Percentiles rank a stretch among this genome's conserved stretches.
These are phyloP conservation scores for Calendula officinalis DNA, from an alignment of 129 eudicot genomes.

Conservation along the genomic window DNA sequence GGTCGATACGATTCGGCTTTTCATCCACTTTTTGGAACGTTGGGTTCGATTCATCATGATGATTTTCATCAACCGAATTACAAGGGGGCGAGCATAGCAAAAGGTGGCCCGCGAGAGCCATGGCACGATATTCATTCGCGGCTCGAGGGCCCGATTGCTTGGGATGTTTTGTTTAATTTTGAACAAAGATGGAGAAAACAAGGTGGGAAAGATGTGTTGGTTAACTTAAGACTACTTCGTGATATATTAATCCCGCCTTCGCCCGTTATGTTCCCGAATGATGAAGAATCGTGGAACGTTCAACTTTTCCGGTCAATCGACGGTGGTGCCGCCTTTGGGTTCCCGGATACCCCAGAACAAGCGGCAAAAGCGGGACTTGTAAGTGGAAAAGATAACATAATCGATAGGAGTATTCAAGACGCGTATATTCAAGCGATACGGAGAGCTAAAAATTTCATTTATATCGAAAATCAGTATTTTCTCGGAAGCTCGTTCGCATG, in stretches of 20 bases:
- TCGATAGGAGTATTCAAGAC: slow-evolving; percentile 83
- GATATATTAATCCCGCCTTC: slow-evolving; percentile 63
- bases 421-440: slow-evolving; percentile 83
- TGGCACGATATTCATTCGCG: slow-evolving; percentile 88
- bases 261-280: slow-evolving; percentile 62
- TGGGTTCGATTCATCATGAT: slow-evolving; percentile 58
- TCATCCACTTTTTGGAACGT: slow-evolving; percentile 70
- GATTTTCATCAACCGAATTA: slow-evolving; percentile 82
- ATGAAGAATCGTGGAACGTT: slow-evolving; percentile 78
- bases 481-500: slow-evolving; percentile 74
- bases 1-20: slow-evolving; percentile 65
- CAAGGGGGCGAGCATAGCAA: slow-evolving; percentile 51
- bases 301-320: slow-evolving; percentile 76
- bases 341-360: slow-evolving; percentile 74
- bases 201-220: slow-evolving; percentile 73
- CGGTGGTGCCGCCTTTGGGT: slow-evolving; percentile 89
- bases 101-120: slow-evolving; percentile 91
- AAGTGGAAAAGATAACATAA: slow-evolving; percentile 79
- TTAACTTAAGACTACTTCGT: slow-evolving; percentile 57
- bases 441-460: slow-evolving; percentile 68
- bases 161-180: slow-evolving; percentile 81
- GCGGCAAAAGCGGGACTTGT: slow-evolving; percentile 77
- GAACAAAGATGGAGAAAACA: slow-evolving; percentile 87
- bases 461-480: slow-evolving; percentile 82
- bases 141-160: slow-evolving; percentile 77